Percentiles rank a stretch among this genome's conserved stretches.
These are phyloP conservation scores for Theileria sp. DNA, from an alignment of 169 alveolate species.

Conservation along the genomic window DNA sequence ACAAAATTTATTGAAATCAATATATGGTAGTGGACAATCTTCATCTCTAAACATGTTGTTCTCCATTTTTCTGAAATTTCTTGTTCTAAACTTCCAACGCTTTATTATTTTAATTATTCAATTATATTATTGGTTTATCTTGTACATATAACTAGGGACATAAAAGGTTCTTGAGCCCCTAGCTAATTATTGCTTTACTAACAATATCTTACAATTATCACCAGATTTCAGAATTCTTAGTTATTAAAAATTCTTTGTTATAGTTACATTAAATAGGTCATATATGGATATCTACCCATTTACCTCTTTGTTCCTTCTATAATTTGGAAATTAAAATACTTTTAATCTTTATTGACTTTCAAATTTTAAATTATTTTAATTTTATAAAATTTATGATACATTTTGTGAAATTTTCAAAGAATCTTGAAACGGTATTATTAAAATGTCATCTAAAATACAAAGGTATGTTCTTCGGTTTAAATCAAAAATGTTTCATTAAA, in stretches of 20 bases:
- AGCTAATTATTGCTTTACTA: neutral
- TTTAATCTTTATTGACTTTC: neutral
- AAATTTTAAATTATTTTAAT: too few species aligned
- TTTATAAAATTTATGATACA: neutral
- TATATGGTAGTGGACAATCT: conserved; percentile 62
- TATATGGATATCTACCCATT: neutral
- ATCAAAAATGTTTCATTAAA: neutral
- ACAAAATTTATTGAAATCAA: conserved; percentile 53
- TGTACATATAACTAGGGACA: conserved; percentile 6
- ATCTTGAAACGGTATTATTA: neutral
- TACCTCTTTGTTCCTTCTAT: neutral
- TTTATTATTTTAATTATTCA: conserved; percentile 31
- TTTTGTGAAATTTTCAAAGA: neutral
- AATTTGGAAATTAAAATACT: neutral
- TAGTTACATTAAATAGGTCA: neutral
- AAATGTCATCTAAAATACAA: neutral
- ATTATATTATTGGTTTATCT: conserved; percentile 9
- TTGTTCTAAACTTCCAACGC: conserved; percentile 34
- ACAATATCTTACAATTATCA: neutral
- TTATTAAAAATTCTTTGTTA: too few species aligned
- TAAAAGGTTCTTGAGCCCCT: neutral
- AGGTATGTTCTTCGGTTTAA: neutral
- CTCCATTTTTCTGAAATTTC: conserved; percentile 59
- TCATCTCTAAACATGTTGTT: conserved; percentile 25
- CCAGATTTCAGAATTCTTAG: neutral